phyloP scores from a whole-genome alignment of 441 rosid genomes.

The Gossypium schwendimanii region DNA sequence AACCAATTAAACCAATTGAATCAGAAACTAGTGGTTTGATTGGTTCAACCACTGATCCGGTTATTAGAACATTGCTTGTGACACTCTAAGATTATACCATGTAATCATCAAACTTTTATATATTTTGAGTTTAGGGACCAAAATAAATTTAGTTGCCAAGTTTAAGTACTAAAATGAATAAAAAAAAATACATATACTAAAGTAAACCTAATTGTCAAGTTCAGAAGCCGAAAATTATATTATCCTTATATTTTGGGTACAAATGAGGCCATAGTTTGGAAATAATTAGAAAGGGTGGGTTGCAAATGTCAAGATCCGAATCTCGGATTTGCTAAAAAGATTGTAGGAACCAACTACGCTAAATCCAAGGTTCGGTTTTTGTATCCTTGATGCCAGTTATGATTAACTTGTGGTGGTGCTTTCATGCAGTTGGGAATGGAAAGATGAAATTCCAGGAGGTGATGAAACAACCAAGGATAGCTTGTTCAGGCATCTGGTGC shows the following conservation, averaged over 20 bases:
- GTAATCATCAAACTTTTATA: no score
- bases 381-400: background rate
- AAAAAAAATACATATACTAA: no score
- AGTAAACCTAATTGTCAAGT: no score
- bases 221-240: no score
- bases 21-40: no score
- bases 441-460: background rate
- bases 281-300: background rate
- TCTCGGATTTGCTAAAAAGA: background rate
- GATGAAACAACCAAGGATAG: background rate
- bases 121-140: no score
- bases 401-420: background rate
- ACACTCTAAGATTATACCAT: no score
- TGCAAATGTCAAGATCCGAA: background rate
- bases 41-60: no score
- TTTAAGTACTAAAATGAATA: no score
- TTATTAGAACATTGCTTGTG: no score
- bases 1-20: no score
- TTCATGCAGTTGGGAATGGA: background rate
- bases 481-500: constrained; percentile 1
- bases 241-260: background rate
- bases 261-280: background rate
- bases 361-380: background rate
- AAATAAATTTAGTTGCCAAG: no score
- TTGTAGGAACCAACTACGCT: background rate